Percentiles rank a stretch among this genome's conserved stretches.
These are phyloP conservation scores for Argentina anserina DNA, from an alignment of 306 rosid species.

Conservation along the genomic window DNA sequence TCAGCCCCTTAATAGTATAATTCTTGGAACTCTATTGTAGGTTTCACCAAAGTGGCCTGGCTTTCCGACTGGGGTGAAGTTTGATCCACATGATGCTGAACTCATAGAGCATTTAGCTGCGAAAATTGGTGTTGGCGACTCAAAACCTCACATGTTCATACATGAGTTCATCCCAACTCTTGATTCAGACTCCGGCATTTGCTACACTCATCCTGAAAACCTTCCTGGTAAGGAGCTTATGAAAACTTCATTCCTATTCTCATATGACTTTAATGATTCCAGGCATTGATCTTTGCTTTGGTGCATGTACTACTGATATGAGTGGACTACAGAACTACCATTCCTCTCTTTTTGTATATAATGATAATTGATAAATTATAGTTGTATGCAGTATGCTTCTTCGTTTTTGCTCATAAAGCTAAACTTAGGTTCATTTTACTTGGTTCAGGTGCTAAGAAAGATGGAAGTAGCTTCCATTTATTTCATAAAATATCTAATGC, in stretches of 20 bases:
- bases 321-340: neutral
- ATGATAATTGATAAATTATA: conserved; percentile 1
- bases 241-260: neutral
- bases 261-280: neutral
- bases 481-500: conserved; percentile 74
- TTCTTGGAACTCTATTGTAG: conserved; percentile 32
- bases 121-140: conserved; percentile 59
- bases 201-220: conserved; percentile 78
- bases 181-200: conserved; percentile 65
- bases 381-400: neutral
- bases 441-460: conserved; percentile 73
- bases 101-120: conserved; percentile 73
- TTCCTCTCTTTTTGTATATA: neutral
- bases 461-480: conserved; percentile 72
- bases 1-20: neutral
- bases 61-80: conserved; percentile 82
- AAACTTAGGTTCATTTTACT: neutral
- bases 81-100: conserved; percentile 81
- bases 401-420: neutral
- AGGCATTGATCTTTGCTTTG: neutral
- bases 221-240: conserved; percentile 66
- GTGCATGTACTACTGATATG: neutral
- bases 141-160: conserved; percentile 54
- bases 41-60: conserved; percentile 87
- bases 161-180: conserved; percentile 80